Conservation (phyloP, 2,329 filamentous ascomycete species). For the Arthrinium puccinioides region DNA sequence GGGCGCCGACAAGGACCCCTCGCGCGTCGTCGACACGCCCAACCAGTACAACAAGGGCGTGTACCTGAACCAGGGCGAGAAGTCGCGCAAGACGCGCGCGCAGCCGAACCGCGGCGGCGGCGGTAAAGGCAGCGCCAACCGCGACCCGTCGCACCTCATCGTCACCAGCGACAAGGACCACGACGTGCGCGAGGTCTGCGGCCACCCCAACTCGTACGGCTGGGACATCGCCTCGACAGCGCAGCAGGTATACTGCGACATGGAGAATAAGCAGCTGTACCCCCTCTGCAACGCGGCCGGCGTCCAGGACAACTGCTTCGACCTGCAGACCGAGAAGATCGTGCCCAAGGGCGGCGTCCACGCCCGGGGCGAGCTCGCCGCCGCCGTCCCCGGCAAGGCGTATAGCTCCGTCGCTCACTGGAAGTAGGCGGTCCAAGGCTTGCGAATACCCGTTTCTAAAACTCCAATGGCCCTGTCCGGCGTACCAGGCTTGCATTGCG, state of each 20-base stretch:
- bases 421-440: too few species aligned
- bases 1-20: background rate
- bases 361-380: background rate
- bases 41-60: slow-evolving; percentile 4
- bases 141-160: slow-evolving; percentile 1
- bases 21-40: background rate
- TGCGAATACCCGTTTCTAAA: too few species aligned
- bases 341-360: background rate
- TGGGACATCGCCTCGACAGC: background rate
- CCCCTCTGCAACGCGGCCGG: background rate
- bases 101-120: background rate
- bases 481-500: too few species aligned
- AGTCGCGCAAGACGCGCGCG: background rate
- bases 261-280: background rate
- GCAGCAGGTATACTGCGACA: background rate
- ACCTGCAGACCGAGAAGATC: background rate
- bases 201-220: slow-evolving; percentile 2
- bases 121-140: background rate
- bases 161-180: background rate
- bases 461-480: too few species aligned
- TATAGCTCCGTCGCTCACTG: background rate
- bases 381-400: background rate
- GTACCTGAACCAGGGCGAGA: slow-evolving; percentile 6
- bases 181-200: slow-evolving; percentile 2
- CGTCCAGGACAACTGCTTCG: background rate